A percentile compares a stretch with the other conserved stretches of the same genome.
These are phyloP conservation scores for Globisporangium uncinulatum DNA, from an alignment of 352 stramenopile genomes.

Conservation along the genomic window DNA sequence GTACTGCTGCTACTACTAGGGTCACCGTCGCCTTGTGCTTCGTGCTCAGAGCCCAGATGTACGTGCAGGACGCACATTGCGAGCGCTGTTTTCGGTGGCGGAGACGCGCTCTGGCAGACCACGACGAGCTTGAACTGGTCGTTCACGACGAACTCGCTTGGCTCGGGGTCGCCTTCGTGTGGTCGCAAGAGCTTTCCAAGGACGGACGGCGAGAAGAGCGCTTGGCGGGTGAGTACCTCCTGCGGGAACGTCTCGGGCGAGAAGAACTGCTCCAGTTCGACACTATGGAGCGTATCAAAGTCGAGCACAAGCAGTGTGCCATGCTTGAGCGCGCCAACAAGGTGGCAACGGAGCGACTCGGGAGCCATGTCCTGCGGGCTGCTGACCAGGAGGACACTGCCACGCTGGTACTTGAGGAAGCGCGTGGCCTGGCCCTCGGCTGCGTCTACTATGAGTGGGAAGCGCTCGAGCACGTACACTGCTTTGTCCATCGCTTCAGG, in stretches of 20 bases:
- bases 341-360: conserved; percentile 56
- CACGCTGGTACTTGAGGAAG: conserved; percentile 90
- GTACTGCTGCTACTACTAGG: neutral
- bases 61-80: conserved; percentile 69
- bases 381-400: conserved; percentile 72
- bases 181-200: conserved; percentile 37
- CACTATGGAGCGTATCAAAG: conserved; percentile 53
- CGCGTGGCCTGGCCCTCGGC: conserved; percentile 61
- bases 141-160: conserved; percentile 61
- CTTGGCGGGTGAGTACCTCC: conserved; percentile 60
- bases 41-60: conserved; percentile 13
- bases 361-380: conserved; percentile 64
- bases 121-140: conserved; percentile 87
- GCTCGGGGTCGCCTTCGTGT: conserved; percentile 41
- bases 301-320: conserved; percentile 73
- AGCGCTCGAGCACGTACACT: conserved; percentile 85
- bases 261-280: conserved; percentile 85
- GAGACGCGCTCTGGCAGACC: conserved; percentile 37
- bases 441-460: conserved; percentile 82
- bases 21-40: conserved; percentile 5
- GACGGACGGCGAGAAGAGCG: conserved; percentile 65
- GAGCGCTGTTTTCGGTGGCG: conserved; percentile 44
- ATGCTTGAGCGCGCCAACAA: conserved; percentile 70
- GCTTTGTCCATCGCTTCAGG: conserved; percentile 80
- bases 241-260: conserved; percentile 50